Evolutionary conservation across 257 asterid genomes (phyloP).

Genomic region (Petunia secreta): DNA sequence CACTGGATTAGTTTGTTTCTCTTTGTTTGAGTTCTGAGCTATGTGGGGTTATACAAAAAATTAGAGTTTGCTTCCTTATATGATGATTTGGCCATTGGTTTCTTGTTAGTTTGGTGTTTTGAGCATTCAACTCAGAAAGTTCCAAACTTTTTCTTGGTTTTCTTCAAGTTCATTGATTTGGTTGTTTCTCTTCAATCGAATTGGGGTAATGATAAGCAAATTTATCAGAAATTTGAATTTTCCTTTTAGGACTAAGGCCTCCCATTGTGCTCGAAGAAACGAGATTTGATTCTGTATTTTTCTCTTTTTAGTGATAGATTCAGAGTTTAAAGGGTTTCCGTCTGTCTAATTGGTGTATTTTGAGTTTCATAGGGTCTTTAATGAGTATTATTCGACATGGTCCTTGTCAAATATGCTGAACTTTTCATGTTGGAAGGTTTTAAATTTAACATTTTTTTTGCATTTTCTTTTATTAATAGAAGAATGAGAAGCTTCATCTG

Average conservation of each 20-base stretch:
- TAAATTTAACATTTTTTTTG: not conserved
- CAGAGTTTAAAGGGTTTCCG: not conserved
- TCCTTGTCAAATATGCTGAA: not conserved
- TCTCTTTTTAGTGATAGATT: conserved; percentile 29
- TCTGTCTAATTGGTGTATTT: not conserved
- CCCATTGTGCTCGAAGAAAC: not conserved
- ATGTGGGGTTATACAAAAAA: not conserved
- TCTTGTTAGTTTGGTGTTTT: not conserved
- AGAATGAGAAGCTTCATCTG: not conserved
- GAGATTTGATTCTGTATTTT: not conserved
- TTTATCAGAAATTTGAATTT: not conserved
- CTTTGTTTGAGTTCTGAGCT: not conserved
- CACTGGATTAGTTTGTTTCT: no score
- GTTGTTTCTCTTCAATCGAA: not conserved
- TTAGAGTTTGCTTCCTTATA: not conserved
- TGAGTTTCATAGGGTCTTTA: not conserved
- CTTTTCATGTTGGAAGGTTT: conserved; percentile 12
- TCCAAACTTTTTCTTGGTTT: not conserved
- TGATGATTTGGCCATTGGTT: not conserved
- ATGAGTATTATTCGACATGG: not conserved
- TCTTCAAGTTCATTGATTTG: not conserved
- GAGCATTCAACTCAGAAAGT: not conserved
- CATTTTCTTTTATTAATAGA: not conserved
- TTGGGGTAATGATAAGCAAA: not conserved
- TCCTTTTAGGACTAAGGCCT: not conserved